Base-by-base conservation (phyloP, 352 stramenopile genomes). In the Phytophthora aleatoria region DNA sequence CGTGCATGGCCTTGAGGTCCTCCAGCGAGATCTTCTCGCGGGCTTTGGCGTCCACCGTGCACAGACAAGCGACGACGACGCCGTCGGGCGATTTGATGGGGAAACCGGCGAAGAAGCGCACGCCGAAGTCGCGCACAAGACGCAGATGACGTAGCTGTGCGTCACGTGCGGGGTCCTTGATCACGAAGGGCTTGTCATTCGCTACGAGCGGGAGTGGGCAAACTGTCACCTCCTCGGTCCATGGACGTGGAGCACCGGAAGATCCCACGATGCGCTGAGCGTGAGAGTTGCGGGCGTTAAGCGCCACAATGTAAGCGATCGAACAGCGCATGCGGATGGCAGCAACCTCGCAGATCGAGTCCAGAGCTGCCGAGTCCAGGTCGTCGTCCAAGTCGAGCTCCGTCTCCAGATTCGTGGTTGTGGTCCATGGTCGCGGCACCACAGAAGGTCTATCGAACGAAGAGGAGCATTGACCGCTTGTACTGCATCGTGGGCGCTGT, bases 41-140 rank as follows among this genome's bases (percentile, higher is more conserved):
- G 5, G 59, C 16, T 8, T 66, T 38, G 0, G 64, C 61, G 64
- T 84, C 73, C 3, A 78, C 30, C 0, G 70, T 67, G 49, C 79
- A 90, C 9, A 91, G 64, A 26, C 69, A 77, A 3, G 79, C 83
- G 5, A 71, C 47, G 5, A 76, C 50, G 3, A 36, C 35, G 0
- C 66, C 69, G 28, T 65, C 39, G 10, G 56, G 54, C 3, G 63
- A 64, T 11, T 68, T 69, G 39, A 90, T 77, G 43, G 83, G 81
- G 52, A 89, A 89, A 1, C 79, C 64, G 1, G 79, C 79, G 58
- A 83, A 85, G 59, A 89, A 90, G 0, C 58, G 77, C 33, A 85
- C 65, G 28, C 67, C 62, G 0, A 74, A 61, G 9, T 87, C 68
- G 15, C 74, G 57, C 16, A 87, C 54, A 24, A 87, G 56, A 36